Percentiles rank a stretch among this genome's conserved stretches.
phyloP scores from a whole-genome alignment of 2,329 filamentous ascomycete genomes.

The Aschersonia sp. region DNA sequence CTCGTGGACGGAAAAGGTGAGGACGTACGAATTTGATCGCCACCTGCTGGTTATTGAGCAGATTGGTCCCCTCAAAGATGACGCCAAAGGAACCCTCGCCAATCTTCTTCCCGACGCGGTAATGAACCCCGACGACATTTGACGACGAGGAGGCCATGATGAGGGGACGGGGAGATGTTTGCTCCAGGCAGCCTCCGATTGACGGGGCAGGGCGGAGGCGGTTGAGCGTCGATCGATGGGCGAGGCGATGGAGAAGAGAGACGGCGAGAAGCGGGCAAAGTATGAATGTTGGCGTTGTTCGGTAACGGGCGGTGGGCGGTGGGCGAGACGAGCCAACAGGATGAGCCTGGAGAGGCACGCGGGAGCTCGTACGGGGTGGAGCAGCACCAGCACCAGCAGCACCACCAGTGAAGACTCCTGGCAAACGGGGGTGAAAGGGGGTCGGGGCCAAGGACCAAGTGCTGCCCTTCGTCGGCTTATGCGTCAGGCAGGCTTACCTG shows the following conservation, averaged over 20 bases:
- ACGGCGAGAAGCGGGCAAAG: background rate
- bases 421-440: too few species aligned
- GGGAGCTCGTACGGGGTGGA: background rate
- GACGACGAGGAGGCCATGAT: conserved; percentile 78
- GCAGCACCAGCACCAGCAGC: background rate
- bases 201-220: background rate
- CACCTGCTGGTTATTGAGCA: conserved; percentile 97
- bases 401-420: too few species aligned
- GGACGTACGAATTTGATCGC: conserved; percentile 93
- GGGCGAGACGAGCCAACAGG: background rate
- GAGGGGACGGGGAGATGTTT: conserved; percentile 6
- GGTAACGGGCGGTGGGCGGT: background rate
- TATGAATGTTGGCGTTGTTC: background rate
- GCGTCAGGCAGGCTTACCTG: too few species aligned
- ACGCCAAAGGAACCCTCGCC: conserved; percentile 97
- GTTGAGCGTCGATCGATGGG: background rate
- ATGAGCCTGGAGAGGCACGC: background rate
- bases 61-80: conserved; percentile 96
- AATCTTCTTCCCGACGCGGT: conserved; percentile 98
- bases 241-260: background rate
- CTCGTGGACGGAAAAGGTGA: background rate
- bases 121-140: conserved; percentile 97
- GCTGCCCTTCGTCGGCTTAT: too few species aligned
- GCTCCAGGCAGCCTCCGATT: background rate
- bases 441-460: too few species aligned